These are phyloP conservation scores for Debaryomyces castellii DNA, from an alignment of 805 yeast genomes.

Conservation along the genomic window DNA sequence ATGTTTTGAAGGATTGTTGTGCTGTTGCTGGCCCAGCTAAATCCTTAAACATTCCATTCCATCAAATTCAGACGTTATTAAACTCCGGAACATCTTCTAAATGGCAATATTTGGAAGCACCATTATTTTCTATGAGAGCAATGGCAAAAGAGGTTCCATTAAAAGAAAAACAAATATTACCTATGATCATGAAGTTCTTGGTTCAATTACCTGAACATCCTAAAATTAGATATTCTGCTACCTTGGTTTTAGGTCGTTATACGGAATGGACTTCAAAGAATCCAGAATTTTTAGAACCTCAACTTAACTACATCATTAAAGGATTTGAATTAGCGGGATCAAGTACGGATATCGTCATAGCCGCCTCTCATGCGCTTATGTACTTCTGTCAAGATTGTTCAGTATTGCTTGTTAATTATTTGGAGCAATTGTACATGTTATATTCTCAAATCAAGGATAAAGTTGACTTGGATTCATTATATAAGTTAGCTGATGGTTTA, in stretches of 20 bases:
- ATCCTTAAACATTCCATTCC: conserved; percentile 71
- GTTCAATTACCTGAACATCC: conserved; percentile 79
- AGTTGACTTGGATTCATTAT: conserved; percentile 66
- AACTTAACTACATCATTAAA: conserved; percentile 76
- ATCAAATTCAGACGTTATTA: conserved; percentile 48
- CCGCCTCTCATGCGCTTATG: conserved; percentile 92
- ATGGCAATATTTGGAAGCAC: conserved; percentile 91
- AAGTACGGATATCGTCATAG: conserved; percentile 58
- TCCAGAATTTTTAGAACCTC: conserved; percentile 77
- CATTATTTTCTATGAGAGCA: conserved; percentile 83
- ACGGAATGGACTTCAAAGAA: conserved; percentile 93
- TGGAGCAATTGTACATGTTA: conserved; percentile 74
- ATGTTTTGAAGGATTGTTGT: conserved; percentile 94
- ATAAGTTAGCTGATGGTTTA: conserved; percentile 85
- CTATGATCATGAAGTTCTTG: conserved; percentile 69
- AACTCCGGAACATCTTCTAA: conserved; percentile 34
- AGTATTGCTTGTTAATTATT: conserved; percentile 55
- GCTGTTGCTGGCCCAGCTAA: conserved; percentile 77
- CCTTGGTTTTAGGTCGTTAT: conserved; percentile 91
- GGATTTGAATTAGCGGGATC: conserved; percentile 52
- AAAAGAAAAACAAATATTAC: conserved; percentile 64
- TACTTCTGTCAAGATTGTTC: conserved; percentile 93
- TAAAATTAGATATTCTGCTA: conserved; percentile 87
- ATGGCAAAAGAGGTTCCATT: conserved; percentile 89
- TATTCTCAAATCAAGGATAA: conserved; percentile 54